Evolutionary conservation across 345 rosid species (phyloP), one percentile per base, ranked within the genome.

Genomic region (Balakata baccata): DNA sequence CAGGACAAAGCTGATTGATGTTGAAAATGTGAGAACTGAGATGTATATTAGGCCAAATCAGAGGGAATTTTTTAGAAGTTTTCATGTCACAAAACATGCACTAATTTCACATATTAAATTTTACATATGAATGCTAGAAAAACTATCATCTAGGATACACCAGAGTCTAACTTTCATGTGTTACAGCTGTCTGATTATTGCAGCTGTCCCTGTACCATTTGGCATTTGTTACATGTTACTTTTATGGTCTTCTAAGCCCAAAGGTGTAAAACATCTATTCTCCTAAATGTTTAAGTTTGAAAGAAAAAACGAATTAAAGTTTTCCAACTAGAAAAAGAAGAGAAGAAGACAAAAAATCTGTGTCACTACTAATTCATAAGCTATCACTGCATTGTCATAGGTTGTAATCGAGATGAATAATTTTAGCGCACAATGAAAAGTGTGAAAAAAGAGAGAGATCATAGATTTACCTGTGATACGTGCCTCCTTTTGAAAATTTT

Each of bases 401-500:
- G 46, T 11, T 39, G 38, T 6, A 45, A 46, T 13, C 16, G 6
- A 23, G 18, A 60, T 37, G 22, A 39, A 54, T 57, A 64, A 60
- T 54, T 68, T 56, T 54, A 61, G 50, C 22, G 20, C n/a, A 71
- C 69, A 78, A 4, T 18, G 56, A 54, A 6, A 34, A 62, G 12
- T 56, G 67, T 68, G 43, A 34, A 46, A 5, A 13, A 41, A 22
- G 34, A 29, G 34, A 29, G 14, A 56, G 34, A 34, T 11, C 3
- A 34, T 13, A 34, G 57, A 71, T 38, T 73, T 84, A 94, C 99
- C 99, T 86, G 75, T 85, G 78, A 77, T 95, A 92, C 66, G 85
- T 79, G 85, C 97, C 87, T 81, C 99, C 99, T 78, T 95, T 95
- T 23, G 80, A 84, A 79, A 92, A 95, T 77, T 87, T 95, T 77